Conservation (phyloP, 2,329 filamentous ascomycete genomes). For the Nakataea oryzae region DNA sequence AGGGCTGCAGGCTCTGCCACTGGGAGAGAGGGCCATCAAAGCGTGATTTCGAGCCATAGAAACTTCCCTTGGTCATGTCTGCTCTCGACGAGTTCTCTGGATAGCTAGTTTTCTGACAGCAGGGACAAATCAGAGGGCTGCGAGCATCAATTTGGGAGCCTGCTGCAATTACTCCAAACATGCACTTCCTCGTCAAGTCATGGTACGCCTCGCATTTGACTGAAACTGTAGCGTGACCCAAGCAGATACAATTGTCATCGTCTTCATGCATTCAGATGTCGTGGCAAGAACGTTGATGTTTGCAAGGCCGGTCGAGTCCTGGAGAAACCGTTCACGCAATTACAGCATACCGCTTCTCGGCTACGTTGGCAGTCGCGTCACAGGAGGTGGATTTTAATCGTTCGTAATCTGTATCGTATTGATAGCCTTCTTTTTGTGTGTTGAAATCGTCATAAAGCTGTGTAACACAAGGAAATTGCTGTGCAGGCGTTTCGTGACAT, state of each 20-base stretch:
- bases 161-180: too few species aligned
- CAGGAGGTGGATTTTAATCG: not conserved
- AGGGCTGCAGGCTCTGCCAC: slow-evolving; percentile 21
- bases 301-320: too few species aligned
- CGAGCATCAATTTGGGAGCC: too few species aligned
- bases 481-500: not conserved
- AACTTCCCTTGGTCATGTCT: too few species aligned
- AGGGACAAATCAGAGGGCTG: too few species aligned
- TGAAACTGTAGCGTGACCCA: too few species aligned
- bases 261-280: too few species aligned
- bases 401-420: not conserved
- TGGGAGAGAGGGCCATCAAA: slow-evolving; percentile 20
- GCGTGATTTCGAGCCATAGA: slow-evolving; percentile 12
- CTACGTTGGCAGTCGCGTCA: not conserved
- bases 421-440: not conserved
- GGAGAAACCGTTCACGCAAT: not conserved
- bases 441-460: not conserved
- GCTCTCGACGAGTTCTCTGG: too few species aligned
- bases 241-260: not conserved
- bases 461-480: not conserved
- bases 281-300: too few species aligned
- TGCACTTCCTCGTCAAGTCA: too few species aligned
- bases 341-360: not conserved
- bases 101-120: too few species aligned
- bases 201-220: too few species aligned